Conservation (phyloP, 495 filamentous ascomycete genomes). For the Cercophora sp. region DNA sequence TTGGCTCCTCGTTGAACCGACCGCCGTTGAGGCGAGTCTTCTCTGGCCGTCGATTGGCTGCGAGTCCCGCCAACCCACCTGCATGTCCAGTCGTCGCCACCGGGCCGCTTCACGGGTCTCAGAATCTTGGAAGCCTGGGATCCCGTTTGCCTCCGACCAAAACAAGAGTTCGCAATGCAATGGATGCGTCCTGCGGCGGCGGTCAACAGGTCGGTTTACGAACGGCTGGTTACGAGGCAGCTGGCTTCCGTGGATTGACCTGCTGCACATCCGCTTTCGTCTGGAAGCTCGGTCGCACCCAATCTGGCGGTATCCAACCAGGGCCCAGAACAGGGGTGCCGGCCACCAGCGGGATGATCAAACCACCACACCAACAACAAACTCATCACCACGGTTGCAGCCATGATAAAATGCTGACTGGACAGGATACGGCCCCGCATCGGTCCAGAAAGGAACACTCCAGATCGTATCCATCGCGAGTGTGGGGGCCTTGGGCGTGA, state of each 20-base stretch:
- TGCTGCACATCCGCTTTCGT: too few relatives aligned
- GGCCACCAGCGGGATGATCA: neutral
- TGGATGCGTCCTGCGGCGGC: neutral
- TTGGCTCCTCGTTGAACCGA: conserved; percentile 7
- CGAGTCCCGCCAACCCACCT: too few relatives aligned
- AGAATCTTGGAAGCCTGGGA: neutral
- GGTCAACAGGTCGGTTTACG: conserved; percentile 16
- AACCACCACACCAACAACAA: neutral
- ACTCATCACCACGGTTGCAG: neutral
- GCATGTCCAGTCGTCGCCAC: too few relatives aligned
- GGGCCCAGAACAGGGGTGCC: conserved; percentile 4
- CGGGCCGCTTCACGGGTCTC: too few relatives aligned
- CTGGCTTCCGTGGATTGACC: too few relatives aligned
- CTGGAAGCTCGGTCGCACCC: conserved; percentile 9
- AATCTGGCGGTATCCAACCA: conserved; percentile 20
- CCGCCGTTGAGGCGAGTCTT: conserved; percentile 29
- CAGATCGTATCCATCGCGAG: neutral
- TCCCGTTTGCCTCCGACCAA: neutral
- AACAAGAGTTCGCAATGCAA: neutral
- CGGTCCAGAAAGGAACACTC: neutral
- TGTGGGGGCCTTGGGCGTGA: neutral
- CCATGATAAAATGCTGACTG: neutral
- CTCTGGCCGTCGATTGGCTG: conserved; percentile 19
- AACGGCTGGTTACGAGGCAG: neutral
- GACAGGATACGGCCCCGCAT: neutral